Evolutionary conservation across 257 asterid genomes (phyloP).

Genomic region (Lavandula angustifolia): DNA sequence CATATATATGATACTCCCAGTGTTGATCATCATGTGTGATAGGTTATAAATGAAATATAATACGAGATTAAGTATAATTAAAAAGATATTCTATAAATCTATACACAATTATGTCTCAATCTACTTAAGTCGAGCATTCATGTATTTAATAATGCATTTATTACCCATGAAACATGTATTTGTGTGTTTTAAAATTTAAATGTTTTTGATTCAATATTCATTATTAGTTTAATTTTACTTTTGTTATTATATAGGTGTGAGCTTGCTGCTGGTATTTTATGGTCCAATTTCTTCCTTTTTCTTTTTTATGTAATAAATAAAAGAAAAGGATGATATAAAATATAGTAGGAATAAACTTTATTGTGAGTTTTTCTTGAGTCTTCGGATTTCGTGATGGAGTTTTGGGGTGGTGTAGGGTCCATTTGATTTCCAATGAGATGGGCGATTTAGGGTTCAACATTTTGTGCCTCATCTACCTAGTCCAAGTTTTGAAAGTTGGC

Average conservation of each 20-base stretch:
- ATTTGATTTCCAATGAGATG: not conserved
- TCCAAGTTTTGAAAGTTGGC: slow-evolving; percentile 24
- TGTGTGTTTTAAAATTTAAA: too few species aligned
- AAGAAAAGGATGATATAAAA: not conserved
- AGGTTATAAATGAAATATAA: slow-evolving; percentile 4
- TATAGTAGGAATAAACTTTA: too few species aligned
- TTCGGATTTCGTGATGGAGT: too few species aligned
- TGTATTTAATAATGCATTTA: slow-evolving; percentile 14
- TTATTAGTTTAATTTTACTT: not conserved
- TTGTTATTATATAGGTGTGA: slow-evolving; percentile 2
- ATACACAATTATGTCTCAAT: not conserved
- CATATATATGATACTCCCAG: too few species aligned
- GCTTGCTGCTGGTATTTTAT: not conserved
- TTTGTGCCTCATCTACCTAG: slow-evolving; percentile 12
- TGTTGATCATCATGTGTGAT: not conserved
- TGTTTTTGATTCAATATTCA: not conserved
- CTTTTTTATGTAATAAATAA: not conserved
- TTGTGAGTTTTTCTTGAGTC: too few species aligned
- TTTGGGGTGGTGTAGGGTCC: too few species aligned
- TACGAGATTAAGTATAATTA: not conserved
- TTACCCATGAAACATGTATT: too few species aligned
- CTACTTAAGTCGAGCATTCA: slow-evolving; percentile 19
- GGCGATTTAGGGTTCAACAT: slow-evolving; percentile 18
- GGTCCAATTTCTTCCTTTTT: not conserved
- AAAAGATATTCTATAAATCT: not conserved